Evolutionary conservation across 2,329 filamentous ascomycete genomes (phyloP), one percentile per base, ranked within the genome.

Genomic region (Sporothrix humicola): DNA sequence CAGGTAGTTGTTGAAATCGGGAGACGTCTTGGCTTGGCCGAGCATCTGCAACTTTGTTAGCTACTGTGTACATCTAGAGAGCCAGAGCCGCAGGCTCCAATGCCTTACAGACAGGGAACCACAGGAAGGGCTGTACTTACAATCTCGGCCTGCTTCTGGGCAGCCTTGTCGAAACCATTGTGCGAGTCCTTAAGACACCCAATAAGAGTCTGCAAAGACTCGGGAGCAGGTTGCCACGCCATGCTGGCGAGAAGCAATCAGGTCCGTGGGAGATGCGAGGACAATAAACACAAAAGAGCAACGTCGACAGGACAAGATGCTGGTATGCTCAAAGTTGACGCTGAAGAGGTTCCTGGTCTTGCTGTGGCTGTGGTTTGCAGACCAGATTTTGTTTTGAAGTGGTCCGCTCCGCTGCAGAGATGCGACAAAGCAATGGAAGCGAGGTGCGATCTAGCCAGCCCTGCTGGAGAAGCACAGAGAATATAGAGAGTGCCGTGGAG

Each of bases 1-100:
- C 61, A 99, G 90, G 82, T 99, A 99, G 84, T 98, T 98, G 85
- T 97, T 95, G 85, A 98, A 93, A 82, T 98, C 95, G 68, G 95
- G 95, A 12, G 93, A 96, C 71, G 87, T 85, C 81, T 93, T 97
- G 75, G 95, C 96, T 84, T 97, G 93, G 77, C 90, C 87, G 78
- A 99, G 93, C 93, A 98, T 97, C 96, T 98, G 59, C 70, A 50
- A 54, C 10, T 37, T 26, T 44, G 61, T 61, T 48, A 72, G 63
- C 8, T 56, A 54, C 4, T n/a, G 4, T 44, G 17, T 63, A 15
- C 59, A 20, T n/a, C 20, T 2, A 44, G 2, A 9, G 31, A 9
- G 17, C 8, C 13, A n/a, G 6, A 20, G 42, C n/a, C 8, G 42
- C 61, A 13, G 15, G 2, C 20, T 15, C 61, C 23, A 42, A 12